A percentile compares a stretch with the other conserved stretches of the same genome.
Evolutionary conservation across 2,329 filamentous ascomycete genomes (phyloP).

Genomic region (Paramyrothecium sp.): DNA sequence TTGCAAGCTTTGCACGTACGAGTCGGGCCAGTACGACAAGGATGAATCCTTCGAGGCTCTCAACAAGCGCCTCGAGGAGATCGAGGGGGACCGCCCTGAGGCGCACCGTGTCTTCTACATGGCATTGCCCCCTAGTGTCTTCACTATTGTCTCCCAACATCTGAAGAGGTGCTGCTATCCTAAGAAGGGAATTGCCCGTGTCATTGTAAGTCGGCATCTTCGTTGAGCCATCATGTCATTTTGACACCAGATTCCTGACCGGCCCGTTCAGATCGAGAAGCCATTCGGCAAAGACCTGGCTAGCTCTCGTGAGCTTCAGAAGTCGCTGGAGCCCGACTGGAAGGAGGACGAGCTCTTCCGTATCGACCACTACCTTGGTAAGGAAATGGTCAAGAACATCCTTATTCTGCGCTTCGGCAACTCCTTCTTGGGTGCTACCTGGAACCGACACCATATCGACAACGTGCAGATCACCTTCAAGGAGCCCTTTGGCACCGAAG

Average conservation of each 20-base stretch:
- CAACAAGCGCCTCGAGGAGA: conserved; percentile 78
- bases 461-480: conserved; percentile 99
- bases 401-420: conserved; percentile 97
- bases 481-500: conserved; percentile 98
- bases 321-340: conserved; percentile 95
- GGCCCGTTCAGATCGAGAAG: conserved; percentile 78
- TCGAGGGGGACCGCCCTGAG: conserved; percentile 81
- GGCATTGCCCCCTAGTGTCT: conserved; percentile 95
- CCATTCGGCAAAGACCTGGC: conserved; percentile 96
- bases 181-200: conserved; percentile 81
- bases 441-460: conserved; percentile 99
- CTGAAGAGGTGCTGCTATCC: conserved; percentile 98
- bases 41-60: conserved; percentile 90
- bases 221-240: neutral
- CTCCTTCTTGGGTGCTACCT: conserved; percentile 96
- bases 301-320: conserved; percentile 92
- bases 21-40: conserved; percentile 97
- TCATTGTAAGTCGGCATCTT: conserved; percentile 68
- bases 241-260: neutral
- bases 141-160: conserved; percentile 96
- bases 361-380: conserved; percentile 98
- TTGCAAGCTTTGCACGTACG: conserved; percentile 82
- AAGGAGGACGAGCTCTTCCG: conserved; percentile 98
- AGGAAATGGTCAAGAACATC: conserved; percentile 99
- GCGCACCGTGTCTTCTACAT: conserved; percentile 98